Conservation (phyloP, 495 filamentous ascomycete species). For the Xylaria scruposa region DNA sequence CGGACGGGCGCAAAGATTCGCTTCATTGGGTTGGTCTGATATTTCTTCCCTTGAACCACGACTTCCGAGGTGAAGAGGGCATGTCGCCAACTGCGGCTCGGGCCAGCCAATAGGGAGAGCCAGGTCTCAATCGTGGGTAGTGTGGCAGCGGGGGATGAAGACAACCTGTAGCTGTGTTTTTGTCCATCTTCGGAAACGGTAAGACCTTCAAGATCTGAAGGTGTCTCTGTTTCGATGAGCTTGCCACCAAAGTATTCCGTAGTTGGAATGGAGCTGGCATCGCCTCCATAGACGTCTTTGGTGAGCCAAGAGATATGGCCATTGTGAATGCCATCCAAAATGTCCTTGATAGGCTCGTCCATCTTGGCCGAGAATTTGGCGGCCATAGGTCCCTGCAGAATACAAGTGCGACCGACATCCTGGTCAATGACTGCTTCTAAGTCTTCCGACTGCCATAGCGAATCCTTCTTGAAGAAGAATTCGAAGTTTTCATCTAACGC, state of each 20-base stretch:
- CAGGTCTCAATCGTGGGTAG: slow-evolving; percentile 83
- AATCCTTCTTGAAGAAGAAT: slow-evolving; percentile 99
- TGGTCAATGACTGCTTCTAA: slow-evolving; percentile 93
- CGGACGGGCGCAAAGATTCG: slow-evolving; percentile 83
- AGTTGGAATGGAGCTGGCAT: slow-evolving; percentile 76
- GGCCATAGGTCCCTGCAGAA: slow-evolving; percentile 93
- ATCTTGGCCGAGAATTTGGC: slow-evolving; percentile 86
- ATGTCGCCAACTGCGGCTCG: slow-evolving; percentile 85
- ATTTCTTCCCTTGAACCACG: slow-evolving; percentile 93
- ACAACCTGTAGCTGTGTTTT: slow-evolving; percentile 82
- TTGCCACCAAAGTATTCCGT: slow-evolving; percentile 96
- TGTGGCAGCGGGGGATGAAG: slow-evolving; percentile 67
- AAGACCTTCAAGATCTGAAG: slow-evolving; percentile 77
- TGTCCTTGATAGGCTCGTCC: slow-evolving; percentile 92
- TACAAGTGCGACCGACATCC: slow-evolving; percentile 93
- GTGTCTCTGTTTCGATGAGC: slow-evolving; percentile 67
- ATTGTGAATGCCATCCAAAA: slow-evolving; percentile 87
- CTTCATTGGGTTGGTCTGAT: slow-evolving; percentile 94
- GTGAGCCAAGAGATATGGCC: slow-evolving; percentile 81
- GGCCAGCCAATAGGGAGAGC: slow-evolving; percentile 88
- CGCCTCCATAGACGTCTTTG: slow-evolving; percentile 77
- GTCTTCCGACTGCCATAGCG: slow-evolving; percentile 99
- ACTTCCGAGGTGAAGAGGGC: slow-evolving; percentile 98
- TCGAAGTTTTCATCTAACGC: slow-evolving; percentile 93
- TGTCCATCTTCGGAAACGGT: slow-evolving; percentile 74